Percentiles rank a stretch among this genome's conserved stretches.
Evolutionary conservation across 768 basidiomycete species (phyloP).

Genomic region (Cubamyces sp.): DNA sequence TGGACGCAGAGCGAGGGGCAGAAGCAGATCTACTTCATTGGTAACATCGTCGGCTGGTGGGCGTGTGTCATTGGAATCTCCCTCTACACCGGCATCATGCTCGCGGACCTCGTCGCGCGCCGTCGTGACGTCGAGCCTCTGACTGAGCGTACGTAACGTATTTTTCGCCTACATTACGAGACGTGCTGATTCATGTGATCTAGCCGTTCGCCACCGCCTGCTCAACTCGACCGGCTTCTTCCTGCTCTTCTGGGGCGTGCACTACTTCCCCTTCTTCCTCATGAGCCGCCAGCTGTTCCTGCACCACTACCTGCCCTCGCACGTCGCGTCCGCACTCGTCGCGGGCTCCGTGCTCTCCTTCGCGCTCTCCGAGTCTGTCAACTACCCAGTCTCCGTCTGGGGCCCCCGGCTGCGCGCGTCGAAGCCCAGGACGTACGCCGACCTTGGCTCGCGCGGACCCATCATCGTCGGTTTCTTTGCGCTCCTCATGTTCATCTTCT

Average conservation of each 20-base stretch:
- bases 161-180: too few relatives aligned
- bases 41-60: slow-evolving; percentile 96
- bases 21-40: slow-evolving; percentile 95
- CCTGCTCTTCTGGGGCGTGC: slow-evolving; percentile 90
- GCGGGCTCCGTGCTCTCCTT: slow-evolving; percentile 93
- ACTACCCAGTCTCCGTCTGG: slow-evolving; percentile 84
- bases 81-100: slow-evolving; percentile 87
- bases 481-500: slow-evolving; percentile 63
- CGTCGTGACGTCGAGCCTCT: slow-evolving; percentile 85
- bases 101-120: slow-evolving; percentile 88
- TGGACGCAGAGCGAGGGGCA: slow-evolving; percentile 89
- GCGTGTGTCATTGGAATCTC: slow-evolving; percentile 83
- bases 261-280: slow-evolving; percentile 97
- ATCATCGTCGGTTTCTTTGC: slow-evolving; percentile 60
- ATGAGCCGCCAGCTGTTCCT: slow-evolving; percentile 97
- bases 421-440: slow-evolving; percentile 53
- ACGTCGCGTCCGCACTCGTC: slow-evolving; percentile 88
- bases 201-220: slow-evolving; percentile 90
- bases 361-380: slow-evolving; percentile 85
- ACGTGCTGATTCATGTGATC: slow-evolving; percentile 10
- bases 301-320: slow-evolving; percentile 97
- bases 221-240: slow-evolving; percentile 98
- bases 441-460: slow-evolving; percentile 80
- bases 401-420: slow-evolving; percentile 48
- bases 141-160: slow-evolving; percentile 70